These are phyloP conservation scores for Urochloa ruziziensis DNA, from an alignment of 176 grass and related monocot genomes.

Conservation along the genomic window DNA sequence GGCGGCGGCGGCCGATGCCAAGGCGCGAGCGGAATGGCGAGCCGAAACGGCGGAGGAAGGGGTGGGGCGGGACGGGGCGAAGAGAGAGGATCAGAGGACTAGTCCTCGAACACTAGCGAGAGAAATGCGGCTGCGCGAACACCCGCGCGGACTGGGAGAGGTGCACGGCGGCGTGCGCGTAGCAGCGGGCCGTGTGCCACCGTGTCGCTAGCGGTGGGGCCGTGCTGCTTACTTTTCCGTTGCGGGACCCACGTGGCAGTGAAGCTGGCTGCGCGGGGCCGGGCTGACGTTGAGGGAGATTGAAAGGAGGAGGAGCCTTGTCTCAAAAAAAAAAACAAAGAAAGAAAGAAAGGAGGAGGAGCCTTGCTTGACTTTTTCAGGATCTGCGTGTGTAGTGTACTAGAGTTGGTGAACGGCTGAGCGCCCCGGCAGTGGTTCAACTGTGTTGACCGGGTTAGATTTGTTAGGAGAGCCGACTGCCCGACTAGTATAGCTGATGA, in stretches of 20 bases:
- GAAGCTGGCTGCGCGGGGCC: neutral
- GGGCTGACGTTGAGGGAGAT: too few species aligned
- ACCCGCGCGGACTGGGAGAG: neutral
- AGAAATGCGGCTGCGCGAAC: neutral
- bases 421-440: neutral
- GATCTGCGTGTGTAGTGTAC: neutral
- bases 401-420: slow-evolving; percentile 4
- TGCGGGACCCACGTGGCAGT: neutral
- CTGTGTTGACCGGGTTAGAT: neutral
- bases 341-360: too few species aligned
- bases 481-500: neutral
- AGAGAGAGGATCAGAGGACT: neutral
- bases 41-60: neutral
- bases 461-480: neutral
- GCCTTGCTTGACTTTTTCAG: neutral
- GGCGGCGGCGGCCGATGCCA: neutral
- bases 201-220: neutral
- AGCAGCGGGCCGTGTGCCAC: slow-evolving; percentile 1
- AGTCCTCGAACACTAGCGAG: slow-evolving; percentile 11
- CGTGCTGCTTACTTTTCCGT: accelerated
- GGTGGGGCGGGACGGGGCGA: neutral
- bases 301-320: too few species aligned
- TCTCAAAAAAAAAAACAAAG: too few species aligned
- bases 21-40: slow-evolving; percentile 12
- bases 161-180: slow-evolving; percentile 30